Evolutionary conservation across 2,329 filamentous ascomycete genomes (phyloP), one percentile per base, ranked within the genome.

Genomic region (Penicillium sp.): DNA sequence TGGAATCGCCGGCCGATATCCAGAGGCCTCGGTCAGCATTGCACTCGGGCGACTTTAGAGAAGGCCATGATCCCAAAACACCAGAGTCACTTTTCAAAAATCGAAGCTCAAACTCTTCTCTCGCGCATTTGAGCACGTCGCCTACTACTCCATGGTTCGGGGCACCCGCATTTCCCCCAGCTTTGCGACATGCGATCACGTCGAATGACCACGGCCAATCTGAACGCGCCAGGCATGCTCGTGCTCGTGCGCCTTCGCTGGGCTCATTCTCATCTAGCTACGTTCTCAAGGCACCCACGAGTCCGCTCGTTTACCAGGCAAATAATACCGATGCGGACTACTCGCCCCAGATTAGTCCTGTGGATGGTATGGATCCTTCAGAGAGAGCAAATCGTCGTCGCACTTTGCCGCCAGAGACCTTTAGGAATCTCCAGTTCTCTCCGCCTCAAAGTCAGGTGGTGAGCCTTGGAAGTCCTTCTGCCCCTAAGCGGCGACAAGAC

Each of bases 301-400:
- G 92, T 65, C 94, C 94, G 13, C 79, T 99, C 10, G 92, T 95
- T 1, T 87, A 97, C 66, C 91, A 92, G 40, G 86, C 91, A 66
- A 95, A 88, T 74, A 94, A 92, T 62, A 87, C 90, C 6, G 90
- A 94, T 61, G 68, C 88, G 21, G 86, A 90, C 54, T 78, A 88
- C 45, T 79, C 84, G 2, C 77, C 82, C 58, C 78, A 78, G 18
- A 72, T 81, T 50, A 78, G 82, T 51, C 72, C 75, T 40, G 78
- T 83, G 49, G 78, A 84, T 45, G 77, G 83, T 34, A 70, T 74
- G 36, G 67, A 73, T 13, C 70, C 67, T 50, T 72, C 75, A 14
- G 79, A 83, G 29, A 79, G 76, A 53, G 75, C 71, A 43, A 81
- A 81, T 14, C 81, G 89, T 43, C 83, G 90, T 21, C 88, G 92